phyloP scores from a whole-genome alignment of 1,284 basidiomycete genomes.

The Apiotrichum montevideense region DNA sequence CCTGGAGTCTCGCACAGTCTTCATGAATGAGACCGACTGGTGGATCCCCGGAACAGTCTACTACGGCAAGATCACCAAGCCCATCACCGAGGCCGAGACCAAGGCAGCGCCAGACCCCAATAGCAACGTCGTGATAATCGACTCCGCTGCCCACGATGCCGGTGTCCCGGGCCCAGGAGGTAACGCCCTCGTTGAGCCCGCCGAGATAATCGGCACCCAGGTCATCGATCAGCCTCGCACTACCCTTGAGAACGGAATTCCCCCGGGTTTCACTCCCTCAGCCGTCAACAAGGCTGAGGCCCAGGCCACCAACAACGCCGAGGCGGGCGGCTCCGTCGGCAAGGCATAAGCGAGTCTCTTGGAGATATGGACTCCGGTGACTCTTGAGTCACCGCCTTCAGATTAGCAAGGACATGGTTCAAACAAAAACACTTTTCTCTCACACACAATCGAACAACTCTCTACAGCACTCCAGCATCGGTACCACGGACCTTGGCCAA shows the following conservation, averaged over 20 bases:
- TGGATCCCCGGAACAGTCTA: constrained; percentile 6
- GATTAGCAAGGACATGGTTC: too few relatives aligned
- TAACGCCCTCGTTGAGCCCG: neutral
- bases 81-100: neutral
- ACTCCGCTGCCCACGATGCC: too few relatives aligned
- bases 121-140: neutral
- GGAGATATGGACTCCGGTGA: too few relatives aligned
- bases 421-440: too few relatives aligned
- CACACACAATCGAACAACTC: too few relatives aligned
- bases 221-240: neutral
- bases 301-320: too few relatives aligned
- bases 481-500: too few relatives aligned
- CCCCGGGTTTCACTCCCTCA: neutral
- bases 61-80: neutral
- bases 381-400: too few relatives aligned
- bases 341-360: too few relatives aligned
- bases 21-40: constrained; percentile 8
- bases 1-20: neutral
- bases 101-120: neutral
- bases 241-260: neutral
- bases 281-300: neutral
- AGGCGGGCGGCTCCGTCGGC: too few relatives aligned
- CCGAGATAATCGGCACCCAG: neutral
- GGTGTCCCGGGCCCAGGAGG: neutral
- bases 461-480: too few relatives aligned